A percentile compares a stretch with the other conserved stretches of the same genome.
Conservation (phyloP, 768 basidiomycete species). For the Filobasidium floriforme region DNA sequence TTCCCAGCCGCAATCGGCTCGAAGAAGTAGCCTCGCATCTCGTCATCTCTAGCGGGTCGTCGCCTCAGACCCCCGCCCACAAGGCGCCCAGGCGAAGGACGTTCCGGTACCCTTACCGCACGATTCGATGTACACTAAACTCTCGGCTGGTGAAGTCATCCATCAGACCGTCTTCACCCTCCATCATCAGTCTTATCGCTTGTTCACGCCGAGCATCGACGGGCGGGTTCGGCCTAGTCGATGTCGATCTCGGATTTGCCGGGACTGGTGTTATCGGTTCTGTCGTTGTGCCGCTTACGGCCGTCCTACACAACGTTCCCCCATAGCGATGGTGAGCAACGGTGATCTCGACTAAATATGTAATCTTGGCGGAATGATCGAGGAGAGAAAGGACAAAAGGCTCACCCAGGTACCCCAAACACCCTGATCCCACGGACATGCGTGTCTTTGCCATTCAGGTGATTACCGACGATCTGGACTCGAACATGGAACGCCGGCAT, state of each 20-base stretch:
- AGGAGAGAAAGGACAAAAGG: constrained; percentile 27
- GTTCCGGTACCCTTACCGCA: too few relatives aligned
- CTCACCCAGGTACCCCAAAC: constrained; percentile 76
- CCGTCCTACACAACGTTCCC: neutral
- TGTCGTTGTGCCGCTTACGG: neutral
- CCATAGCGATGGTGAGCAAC: neutral
- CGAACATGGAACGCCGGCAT: constrained; percentile 84
- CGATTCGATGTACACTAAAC: neutral
- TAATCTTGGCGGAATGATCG: neutral
- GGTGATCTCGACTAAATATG: neutral
- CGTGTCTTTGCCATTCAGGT: constrained; percentile 98
- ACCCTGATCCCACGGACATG: constrained; percentile 85
- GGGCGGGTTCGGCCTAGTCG: neutral
- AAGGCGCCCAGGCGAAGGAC: too few relatives aligned
- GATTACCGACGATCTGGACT: constrained; percentile 81
- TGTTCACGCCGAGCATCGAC: constrained; percentile 8
- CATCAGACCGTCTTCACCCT: constrained; percentile 35
- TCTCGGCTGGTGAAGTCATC: constrained; percentile 46
- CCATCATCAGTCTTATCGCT: constrained; percentile 32
- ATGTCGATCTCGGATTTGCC: constrained; percentile 14
- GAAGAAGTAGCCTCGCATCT: too few relatives aligned
- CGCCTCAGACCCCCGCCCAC: too few relatives aligned
- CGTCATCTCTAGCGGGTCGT: too few relatives aligned
- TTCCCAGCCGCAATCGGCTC: too few relatives aligned
- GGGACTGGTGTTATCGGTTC: neutral